Base-by-base conservation (phyloP, 306 rosid genomes). In the Delonix regia region DNA sequence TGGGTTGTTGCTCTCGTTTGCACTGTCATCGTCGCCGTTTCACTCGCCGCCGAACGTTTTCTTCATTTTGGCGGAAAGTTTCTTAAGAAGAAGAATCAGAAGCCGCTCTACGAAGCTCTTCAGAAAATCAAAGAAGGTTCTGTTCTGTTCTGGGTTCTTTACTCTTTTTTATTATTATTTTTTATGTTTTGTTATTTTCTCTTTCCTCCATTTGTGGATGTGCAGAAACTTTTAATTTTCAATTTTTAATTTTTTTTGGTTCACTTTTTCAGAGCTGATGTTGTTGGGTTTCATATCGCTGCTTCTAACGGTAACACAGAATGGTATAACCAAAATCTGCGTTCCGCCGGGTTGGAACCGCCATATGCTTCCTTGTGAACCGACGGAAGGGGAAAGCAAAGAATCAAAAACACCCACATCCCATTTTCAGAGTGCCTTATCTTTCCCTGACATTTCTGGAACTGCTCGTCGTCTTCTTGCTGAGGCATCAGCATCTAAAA, bases 221-320 rank as follows among this genome's bases (percentile, higher is more conserved):
- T 38, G n/a, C 69, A 13, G 41, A 48, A 7, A 4, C 9, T 41
- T 16, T n/a, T 24, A 52, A 51, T 55, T 13, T 38, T 3, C 11
- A 3, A 28, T 56, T 22, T 15, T 33, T 62, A 1, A 0, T 22
- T 8, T 18, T 28, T 27, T 28, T 21, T 21, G 8, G 55, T 41
- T 19, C 47, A 51, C 15, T 64, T 24, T 24, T 53, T 14, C 92
- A 90, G 99, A 95, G 90, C 79, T 95, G 59, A 95, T 92, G 99
- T 88, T 95, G 7, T 55, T 95, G 84, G 99, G 99, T 4, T 95
- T 95, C 56, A 95, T 95, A 30, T 95, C 99, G 5, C 92, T 95
- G 49, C 90, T 95, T 16, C 83, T 95, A 67, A 91, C 99, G 33
- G 99, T 95, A 25, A 82, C 87, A 0, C 97, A 91, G 67, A 91